Evolutionary conservation across 1,139 yeast species (phyloP).

Genomic region (Spathaspora jeffriesii): DNA sequence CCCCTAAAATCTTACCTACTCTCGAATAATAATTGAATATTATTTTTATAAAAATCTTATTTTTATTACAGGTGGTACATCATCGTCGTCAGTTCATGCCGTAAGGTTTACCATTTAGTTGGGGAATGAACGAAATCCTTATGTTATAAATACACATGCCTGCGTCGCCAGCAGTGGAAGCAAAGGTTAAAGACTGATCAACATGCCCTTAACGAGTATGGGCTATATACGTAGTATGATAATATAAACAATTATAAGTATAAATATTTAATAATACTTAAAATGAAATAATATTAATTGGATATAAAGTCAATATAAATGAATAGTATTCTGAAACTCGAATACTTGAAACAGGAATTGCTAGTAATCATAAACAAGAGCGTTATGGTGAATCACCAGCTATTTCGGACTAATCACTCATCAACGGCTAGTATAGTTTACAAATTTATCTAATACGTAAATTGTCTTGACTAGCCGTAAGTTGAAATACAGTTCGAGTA

Average conservation of each 20-base stretch:
- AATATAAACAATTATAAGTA: constrained; percentile 3
- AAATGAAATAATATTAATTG: background rate
- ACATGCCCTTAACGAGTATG: constrained; percentile 1
- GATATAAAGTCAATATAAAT: background rate
- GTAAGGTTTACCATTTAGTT: constrained; percentile 1
- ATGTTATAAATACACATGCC: background rate
- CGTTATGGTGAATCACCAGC: constrained; percentile 1
- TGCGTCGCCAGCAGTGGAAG: background rate
- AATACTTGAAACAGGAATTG: constrained; percentile 3
- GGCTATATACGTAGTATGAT: constrained; percentile 3
- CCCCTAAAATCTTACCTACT: constrained; percentile 1
- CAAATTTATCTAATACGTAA: background rate
- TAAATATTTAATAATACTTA: background rate
- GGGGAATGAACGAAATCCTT: background rate
- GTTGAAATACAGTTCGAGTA: background rate
- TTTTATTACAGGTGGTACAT: constrained; percentile 2
- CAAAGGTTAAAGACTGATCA: constrained; percentile 3
- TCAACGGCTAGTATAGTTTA: background rate
- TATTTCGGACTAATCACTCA: constrained; percentile 4
- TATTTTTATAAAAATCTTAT: no score
- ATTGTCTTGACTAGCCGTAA: background rate
- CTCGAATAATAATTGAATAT: background rate
- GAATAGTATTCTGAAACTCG: constrained; percentile 2
- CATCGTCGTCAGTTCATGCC: constrained; percentile 4
- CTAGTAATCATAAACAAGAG: constrained; percentile 1